phyloP scores from a whole-genome alignment of 2,329 filamentous ascomycete species.

The Sporothrix sp. region DNA sequence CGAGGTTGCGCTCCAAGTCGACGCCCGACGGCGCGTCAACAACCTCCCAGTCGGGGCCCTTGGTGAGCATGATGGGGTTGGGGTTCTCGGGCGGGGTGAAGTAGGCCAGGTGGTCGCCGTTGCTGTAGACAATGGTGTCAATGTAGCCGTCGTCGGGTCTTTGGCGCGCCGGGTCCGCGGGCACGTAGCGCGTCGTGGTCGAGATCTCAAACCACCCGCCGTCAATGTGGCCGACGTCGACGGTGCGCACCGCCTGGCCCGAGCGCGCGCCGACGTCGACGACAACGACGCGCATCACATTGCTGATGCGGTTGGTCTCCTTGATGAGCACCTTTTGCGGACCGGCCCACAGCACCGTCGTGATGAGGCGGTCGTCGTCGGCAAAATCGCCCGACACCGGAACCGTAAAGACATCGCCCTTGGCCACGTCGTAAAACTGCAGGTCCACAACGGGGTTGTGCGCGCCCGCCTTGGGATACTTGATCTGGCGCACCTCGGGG shows the following conservation, averaged over 20 bases:
- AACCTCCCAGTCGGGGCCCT: constrained; percentile 78
- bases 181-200: constrained; percentile 75
- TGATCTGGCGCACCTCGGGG: constrained; percentile 83
- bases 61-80: constrained; percentile 75
- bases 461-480: constrained; percentile 92
- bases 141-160: constrained; percentile 82
- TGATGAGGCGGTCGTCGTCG: constrained; percentile 79
- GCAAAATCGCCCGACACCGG: constrained; percentile 66
- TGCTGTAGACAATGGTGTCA: constrained; percentile 77
- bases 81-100: constrained; percentile 80
- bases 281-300: constrained; percentile 77
- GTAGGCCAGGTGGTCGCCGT: constrained; percentile 86
- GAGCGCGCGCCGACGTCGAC: constrained; percentile 66
- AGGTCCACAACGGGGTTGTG: constrained; percentile 86
- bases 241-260: constrained; percentile 68
- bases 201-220: constrained; percentile 97
- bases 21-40: constrained; percentile 74
- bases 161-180: constrained; percentile 67
- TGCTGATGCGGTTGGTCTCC: constrained; percentile 89
- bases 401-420: constrained; percentile 70
- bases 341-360: constrained; percentile 85
- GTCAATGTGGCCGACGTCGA: constrained; percentile 75
- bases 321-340: constrained; percentile 68
- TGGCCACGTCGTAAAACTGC: constrained; percentile 76
- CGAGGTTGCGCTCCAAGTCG: constrained; percentile 73